Base-by-base conservation (phyloP, 2,329 filamentous ascomycete genomes). In the Ilyonectria mors-panacis region DNA sequence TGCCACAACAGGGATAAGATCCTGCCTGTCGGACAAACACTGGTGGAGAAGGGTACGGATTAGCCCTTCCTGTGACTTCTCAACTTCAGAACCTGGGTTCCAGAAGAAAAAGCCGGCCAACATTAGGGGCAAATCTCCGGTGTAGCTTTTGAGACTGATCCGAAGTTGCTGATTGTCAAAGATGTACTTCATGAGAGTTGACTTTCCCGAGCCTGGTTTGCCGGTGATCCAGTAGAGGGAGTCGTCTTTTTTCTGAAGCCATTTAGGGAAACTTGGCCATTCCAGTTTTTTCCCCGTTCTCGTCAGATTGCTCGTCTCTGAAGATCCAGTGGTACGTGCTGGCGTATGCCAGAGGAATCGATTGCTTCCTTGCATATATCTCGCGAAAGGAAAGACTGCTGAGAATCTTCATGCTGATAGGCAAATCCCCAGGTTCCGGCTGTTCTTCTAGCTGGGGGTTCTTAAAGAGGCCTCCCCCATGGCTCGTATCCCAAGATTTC, bases 171-270 rank as follows among this genome's bases (percentile, higher is more conserved):
- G 21, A 3, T 26, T 50, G 5, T 50, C 10, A 21, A 37, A 59
- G 8, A 59, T 39, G 21, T 37, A 59, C 30, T 59, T 50, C 44
- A 59, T 59, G 6, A 59, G 33, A 10, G 44, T 59, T 19, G 56
- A 48, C 15, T 59, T 50, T n/a, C 56, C 56, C 1, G 56, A 59
- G 4, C 56, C 56, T 12, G 56, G 56, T 17, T 59, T 59, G 0
- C 56, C 56, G 19, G 30, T 59, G 30, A 59, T 50, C 56, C 56
- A 59, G 30, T 59, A 50, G 6, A 53, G 8, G 6, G 30, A 53
- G 19, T 53, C 30, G 1, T 53, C 50, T 10, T 33, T 53, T 19
- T 19, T 15, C 9, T 53, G 50, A 19, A 53, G 50, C 50, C 50
- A 53, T n/a, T 53, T 13, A 5, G 50, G 50, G 12, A 53, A 53